Percentiles rank a stretch among this genome's conserved stretches.
These are phyloP conservation scores for Pyrus pyrifolia DNA, from an alignment of 306 rosid species.

Conservation along the genomic window DNA sequence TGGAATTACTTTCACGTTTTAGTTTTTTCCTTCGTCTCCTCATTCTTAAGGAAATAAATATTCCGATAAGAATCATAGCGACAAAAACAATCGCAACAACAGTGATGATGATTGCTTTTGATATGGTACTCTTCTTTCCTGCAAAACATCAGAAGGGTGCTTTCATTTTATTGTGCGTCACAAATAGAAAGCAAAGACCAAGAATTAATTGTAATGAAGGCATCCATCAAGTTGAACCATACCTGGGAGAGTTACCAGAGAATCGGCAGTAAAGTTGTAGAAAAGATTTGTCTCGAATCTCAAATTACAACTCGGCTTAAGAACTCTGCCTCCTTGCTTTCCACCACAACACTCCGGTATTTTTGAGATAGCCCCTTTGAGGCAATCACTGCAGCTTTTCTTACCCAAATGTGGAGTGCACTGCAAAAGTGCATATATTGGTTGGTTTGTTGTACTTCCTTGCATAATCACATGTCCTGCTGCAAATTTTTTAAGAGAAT, in stretches of 20 bases:
- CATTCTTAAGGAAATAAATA: background rate
- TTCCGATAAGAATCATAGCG: background rate
- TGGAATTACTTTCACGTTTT: background rate
- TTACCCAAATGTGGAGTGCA: background rate
- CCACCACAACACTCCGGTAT: background rate
- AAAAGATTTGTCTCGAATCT: background rate
- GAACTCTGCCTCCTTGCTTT: background rate
- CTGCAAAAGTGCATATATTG: background rate
- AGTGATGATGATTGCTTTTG: background rate
- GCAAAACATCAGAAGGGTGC: background rate
- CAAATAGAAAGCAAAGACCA: background rate
- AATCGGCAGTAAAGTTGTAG: background rate
- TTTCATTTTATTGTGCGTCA: too few species aligned
- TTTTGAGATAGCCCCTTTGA: background rate
- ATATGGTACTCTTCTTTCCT: background rate
- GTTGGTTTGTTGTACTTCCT: background rate
- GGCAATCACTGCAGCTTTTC: background rate
- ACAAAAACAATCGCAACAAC: background rate
- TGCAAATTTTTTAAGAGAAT: background rate
- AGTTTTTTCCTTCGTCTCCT: background rate
- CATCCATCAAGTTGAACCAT: background rate
- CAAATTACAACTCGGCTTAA: constrained; percentile 1
- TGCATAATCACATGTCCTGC: background rate
- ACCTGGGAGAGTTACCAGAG: constrained; percentile 24
- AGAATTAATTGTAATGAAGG: background rate